Percentiles rank a stretch among this genome's conserved stretches.
These are phyloP conservation scores for Peronospora farinosa DNA, from an alignment of 352 stramenopile species.

Conservation along the genomic window DNA sequence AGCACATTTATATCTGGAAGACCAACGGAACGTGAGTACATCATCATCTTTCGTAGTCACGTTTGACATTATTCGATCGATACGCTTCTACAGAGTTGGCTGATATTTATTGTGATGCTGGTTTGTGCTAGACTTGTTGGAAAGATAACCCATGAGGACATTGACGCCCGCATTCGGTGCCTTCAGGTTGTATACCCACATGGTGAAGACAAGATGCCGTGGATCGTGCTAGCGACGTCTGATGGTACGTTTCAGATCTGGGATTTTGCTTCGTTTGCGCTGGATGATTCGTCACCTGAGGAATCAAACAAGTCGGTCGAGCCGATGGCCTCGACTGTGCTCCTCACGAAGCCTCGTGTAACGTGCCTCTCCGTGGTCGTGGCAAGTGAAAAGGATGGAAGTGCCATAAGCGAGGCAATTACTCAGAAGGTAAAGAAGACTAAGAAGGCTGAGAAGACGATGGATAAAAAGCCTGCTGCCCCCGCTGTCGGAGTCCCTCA, in stretches of 20 bases:
- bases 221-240: slow-evolving; percentile 69
- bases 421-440: slow-evolving; percentile 27
- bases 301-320: slow-evolving; percentile 49
- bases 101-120: not conserved
- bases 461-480: slow-evolving; percentile 22
- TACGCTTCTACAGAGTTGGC: slow-evolving; percentile 1
- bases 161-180: slow-evolving; percentile 65
- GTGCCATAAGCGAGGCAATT: slow-evolving; percentile 12
- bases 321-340: slow-evolving; percentile 51
- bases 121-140: slow-evolving; percentile 41
- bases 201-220: slow-evolving; percentile 50
- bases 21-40: slow-evolving; percentile 55
- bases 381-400: slow-evolving; percentile 18
- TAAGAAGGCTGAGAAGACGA: slow-evolving; percentile 41
- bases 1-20: slow-evolving; percentile 81
- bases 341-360: slow-evolving; percentile 68
- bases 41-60: not conserved
- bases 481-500: slow-evolving; percentile 35
- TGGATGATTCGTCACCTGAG: slow-evolving; percentile 43
- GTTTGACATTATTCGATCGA: not conserved
- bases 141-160: slow-evolving; percentile 56
- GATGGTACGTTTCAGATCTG: slow-evolving; percentile 76
- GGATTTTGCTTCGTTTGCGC: slow-evolving; percentile 58
- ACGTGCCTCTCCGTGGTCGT: slow-evolving; percentile 70
- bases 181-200: slow-evolving; percentile 67